These are phyloP conservation scores for Fistulinella cinereoalba DNA, from an alignment of 1,284 basidiomycete species.

Conservation along the genomic window DNA sequence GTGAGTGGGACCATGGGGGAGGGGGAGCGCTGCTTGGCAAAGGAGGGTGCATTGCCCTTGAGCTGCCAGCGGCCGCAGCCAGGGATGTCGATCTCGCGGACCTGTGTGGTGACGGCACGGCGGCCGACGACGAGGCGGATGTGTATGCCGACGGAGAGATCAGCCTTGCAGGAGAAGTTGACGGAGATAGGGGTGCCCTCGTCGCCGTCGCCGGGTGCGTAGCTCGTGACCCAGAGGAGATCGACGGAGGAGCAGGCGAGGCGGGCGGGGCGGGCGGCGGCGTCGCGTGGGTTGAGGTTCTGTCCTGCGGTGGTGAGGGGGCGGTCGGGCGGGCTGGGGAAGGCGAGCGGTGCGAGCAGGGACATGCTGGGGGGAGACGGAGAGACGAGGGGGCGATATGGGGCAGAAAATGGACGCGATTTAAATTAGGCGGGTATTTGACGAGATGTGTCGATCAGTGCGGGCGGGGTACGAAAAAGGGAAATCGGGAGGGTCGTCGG, in stretches of 20 bases:
- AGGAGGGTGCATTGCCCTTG: constrained; percentile 51
- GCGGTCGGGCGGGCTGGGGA: not conserved
- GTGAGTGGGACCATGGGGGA: constrained; percentile 48
- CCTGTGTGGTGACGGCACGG: constrained; percentile 57
- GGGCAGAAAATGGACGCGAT: constrained; percentile 8
- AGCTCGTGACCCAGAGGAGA: constrained; percentile 59
- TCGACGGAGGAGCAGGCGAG: constrained; percentile 42
- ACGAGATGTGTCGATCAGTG: constrained; percentile 16
- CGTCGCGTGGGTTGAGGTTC: constrained; percentile 11
- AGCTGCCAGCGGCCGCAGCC: constrained; percentile 57
- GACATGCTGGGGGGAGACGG: constrained; percentile 1
- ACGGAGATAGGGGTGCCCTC: constrained; percentile 56
- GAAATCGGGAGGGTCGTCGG: not conserved
- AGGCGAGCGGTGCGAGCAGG: not conserved
- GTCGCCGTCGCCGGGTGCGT: constrained; percentile 59
- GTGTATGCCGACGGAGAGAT: constrained; percentile 47
- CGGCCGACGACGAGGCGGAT: constrained; percentile 67
- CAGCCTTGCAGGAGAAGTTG: constrained; percentile 54
- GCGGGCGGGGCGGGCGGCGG: constrained; percentile 25
- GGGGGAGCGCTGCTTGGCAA: constrained; percentile 33
- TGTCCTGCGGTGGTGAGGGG: constrained; percentile 16
- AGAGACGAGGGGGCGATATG: not conserved
- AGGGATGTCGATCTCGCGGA: constrained; percentile 45
- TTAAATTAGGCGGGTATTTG: constrained; percentile 24
- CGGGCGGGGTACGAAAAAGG: constrained; percentile 15